A percentile compares a stretch with the other conserved stretches of the same genome.
These are phyloP conservation scores for Aureobasidium sp. DNA, from an alignment of 2,329 filamentous ascomycete genomes.

Conservation along the genomic window DNA sequence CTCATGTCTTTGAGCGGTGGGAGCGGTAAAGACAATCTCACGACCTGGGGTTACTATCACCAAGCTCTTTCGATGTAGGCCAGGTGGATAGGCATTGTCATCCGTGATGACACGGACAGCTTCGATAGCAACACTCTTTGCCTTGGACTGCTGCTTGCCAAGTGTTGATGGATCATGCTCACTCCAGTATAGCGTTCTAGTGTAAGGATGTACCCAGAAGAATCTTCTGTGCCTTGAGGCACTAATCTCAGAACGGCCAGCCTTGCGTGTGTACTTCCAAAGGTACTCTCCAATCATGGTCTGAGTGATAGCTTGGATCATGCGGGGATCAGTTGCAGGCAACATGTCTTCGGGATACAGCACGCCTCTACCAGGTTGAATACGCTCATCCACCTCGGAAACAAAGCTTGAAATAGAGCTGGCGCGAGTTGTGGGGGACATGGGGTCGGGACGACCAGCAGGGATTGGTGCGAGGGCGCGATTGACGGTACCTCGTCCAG, in stretches of 20 bases:
- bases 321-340: conserved; percentile 75
- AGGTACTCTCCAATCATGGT: conserved; percentile 99
- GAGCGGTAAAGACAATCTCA: conserved; percentile 86
- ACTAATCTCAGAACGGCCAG: conserved; percentile 75
- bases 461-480: conserved; percentile 21
- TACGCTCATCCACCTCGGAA: conserved; percentile 85
- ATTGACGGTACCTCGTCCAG: background rate
- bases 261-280: conserved; percentile 97
- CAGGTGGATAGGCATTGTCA: conserved; percentile 91
- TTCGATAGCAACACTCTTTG: conserved; percentile 91
- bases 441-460: conserved; percentile 35
- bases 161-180: conserved; percentile 76
- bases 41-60: conserved; percentile 84
- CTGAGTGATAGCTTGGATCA: conserved; percentile 98
- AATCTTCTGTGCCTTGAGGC: conserved; percentile 87
- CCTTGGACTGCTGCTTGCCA: conserved; percentile 67
- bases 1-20: conserved; percentile 89
- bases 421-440: conserved; percentile 50
- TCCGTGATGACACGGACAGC: conserved; percentile 86
- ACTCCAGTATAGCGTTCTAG: conserved; percentile 93
- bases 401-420: conserved; percentile 94
- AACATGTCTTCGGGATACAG: conserved; percentile 56
- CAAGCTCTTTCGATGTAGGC: conserved; percentile 88
- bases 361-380: conserved; percentile 63
- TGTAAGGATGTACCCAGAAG: conserved; percentile 99